Conservation (phyloP, 345 rosid genomes). For the Trapa incisa region DNA sequence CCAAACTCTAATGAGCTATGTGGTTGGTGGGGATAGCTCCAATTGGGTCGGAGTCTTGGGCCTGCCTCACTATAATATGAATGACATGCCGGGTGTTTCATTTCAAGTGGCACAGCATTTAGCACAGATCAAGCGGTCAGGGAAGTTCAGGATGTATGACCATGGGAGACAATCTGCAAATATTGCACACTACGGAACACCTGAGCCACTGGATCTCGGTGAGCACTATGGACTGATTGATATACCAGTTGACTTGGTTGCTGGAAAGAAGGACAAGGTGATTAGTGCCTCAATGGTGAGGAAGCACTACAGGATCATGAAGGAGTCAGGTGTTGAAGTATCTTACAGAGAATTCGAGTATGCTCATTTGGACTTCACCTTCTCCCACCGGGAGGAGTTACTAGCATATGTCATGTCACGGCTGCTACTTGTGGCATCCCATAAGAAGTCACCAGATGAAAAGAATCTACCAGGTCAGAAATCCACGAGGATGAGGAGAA, state of each 20-base stretch:
- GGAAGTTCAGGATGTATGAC: constrained; percentile 72
- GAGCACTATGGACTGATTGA: constrained; percentile 51
- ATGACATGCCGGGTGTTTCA: constrained; percentile 94
- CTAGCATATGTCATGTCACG: constrained; percentile 70
- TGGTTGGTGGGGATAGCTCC: constrained; percentile 95
- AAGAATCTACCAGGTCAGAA: constrained; percentile 24
- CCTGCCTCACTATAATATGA: constrained; percentile 90
- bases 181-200: constrained; percentile 56
- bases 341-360: constrained; percentile 70
- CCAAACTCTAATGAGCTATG: constrained; percentile 81
- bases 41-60: constrained; percentile 95
- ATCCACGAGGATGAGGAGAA: constrained; percentile 34
- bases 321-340: constrained; percentile 51
- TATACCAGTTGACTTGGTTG: constrained; percentile 73
- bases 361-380: constrained; percentile 91
- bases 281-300: constrained; percentile 74
- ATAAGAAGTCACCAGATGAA: constrained; percentile 1
- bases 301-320: constrained; percentile 69
- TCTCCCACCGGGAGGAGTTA: constrained; percentile 81
- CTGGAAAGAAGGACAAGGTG: constrained; percentile 75
- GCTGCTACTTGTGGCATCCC: constrained; percentile 42
- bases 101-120: constrained; percentile 70
- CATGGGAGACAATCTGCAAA: constrained; percentile 57
- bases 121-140: constrained; percentile 69
- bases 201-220: constrained; percentile 82